These are phyloP conservation scores for Colletotrichum sojae DNA, from an alignment of 2,329 filamentous ascomycete species.

Conservation along the genomic window DNA sequence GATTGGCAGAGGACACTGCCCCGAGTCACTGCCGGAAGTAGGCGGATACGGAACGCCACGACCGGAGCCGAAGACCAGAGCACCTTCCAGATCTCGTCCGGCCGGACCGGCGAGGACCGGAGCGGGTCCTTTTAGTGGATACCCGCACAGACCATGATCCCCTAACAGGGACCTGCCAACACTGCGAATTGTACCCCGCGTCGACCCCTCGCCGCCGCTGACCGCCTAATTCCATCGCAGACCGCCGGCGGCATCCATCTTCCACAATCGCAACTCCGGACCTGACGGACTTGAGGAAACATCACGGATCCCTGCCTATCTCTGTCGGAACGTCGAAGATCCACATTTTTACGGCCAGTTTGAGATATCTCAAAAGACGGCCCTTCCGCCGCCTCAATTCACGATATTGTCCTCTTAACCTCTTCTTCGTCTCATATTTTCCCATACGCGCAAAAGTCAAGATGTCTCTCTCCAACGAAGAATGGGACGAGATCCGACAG, in stretches of 20 bases:
- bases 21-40: background rate
- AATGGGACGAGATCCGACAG: slow-evolving; percentile 70
- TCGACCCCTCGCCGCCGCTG: background rate
- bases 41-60: background rate
- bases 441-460: slow-evolving; percentile 2
- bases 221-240: slow-evolving; percentile 37
- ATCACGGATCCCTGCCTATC: slow-evolving; percentile 27
- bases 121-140: background rate
- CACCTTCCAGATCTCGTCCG: background rate
- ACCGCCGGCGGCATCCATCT: slow-evolving; percentile 7
- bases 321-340: background rate
- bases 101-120: slow-evolving; percentile 11
- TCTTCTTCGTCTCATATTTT: background rate
- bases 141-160: slow-evolving; percentile 24
- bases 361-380: slow-evolving; percentile 3
- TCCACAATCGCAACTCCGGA: slow-evolving; percentile 2
- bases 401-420: background rate
- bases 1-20: background rate
- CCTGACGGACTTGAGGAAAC: slow-evolving; percentile 9
- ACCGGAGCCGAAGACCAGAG: slow-evolving; percentile 6
- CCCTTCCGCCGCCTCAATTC: background rate
- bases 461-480: slow-evolving; percentile 66
- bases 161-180: background rate
- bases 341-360: slow-evolving; percentile 8
- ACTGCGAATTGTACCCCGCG: slow-evolving; percentile 13